Conservation (phyloP, 2,329 filamentous ascomycete genomes). For the Colletotrichum sp. region DNA sequence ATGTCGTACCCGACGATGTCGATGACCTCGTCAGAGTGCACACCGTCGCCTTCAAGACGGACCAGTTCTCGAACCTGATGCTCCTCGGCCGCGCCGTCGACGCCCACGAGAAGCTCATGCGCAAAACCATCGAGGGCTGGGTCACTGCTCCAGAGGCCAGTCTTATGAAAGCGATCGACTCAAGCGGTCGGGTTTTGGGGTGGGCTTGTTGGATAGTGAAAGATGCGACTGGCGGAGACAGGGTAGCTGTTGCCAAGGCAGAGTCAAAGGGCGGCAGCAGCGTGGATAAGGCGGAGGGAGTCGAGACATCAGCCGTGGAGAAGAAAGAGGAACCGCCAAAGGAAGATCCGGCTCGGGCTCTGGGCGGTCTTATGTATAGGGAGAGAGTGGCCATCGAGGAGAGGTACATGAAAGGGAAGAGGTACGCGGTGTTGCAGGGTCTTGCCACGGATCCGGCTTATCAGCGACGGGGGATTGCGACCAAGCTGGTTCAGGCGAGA, state of each 20-base stretch:
- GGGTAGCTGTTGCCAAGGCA: neutral
- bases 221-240: neutral
- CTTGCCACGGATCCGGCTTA: neutral
- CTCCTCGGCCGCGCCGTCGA: neutral
- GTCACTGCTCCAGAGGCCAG: neutral
- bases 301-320: neutral
- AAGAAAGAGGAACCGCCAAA: neutral
- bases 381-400: neutral
- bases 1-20: neutral
- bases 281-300: no score
- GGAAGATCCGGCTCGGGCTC: neutral
- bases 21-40: neutral
- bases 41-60: neutral
- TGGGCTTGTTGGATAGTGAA: conserved; percentile 2
- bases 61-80: conserved; percentile 13
- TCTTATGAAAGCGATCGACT: neutral
- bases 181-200: neutral
- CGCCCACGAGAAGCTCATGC: neutral
- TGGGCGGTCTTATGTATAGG: neutral
- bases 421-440: neutral
- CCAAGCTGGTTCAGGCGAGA: neutral
- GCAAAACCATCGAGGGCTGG: neutral
- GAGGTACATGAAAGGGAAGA: neutral
- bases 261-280: neutral
- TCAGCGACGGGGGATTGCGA: neutral